phyloP scores from a whole-genome alignment of 2,329 filamentous ascomycete species.

The Fonsecaea pedrosoi region DNA sequence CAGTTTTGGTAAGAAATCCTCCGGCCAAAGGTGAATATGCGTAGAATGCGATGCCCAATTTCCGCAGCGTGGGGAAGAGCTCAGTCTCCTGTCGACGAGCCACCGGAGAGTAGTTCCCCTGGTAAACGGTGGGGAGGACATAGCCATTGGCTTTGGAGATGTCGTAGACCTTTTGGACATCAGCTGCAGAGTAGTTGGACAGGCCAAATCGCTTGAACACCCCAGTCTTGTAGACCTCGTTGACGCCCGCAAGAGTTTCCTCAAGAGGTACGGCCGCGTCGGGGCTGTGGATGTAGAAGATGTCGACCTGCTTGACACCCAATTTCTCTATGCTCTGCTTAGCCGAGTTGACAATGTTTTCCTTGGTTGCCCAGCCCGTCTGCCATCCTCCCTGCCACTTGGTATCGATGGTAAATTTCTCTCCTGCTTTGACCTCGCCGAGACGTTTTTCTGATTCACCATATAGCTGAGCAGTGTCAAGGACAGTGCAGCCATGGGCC shows the following conservation, averaged over 20 bases:
- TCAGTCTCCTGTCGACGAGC: constrained; percentile 46
- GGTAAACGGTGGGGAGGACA: constrained; percentile 50
- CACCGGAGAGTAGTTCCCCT: constrained; percentile 51
- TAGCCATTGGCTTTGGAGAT: constrained; percentile 46
- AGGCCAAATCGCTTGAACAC: constrained; percentile 48
- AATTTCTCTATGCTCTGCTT: constrained; percentile 38
- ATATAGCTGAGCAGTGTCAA: constrained; percentile 46
- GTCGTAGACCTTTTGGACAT: constrained; percentile 44
- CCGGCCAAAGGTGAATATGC: constrained; percentile 43
- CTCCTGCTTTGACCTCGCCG: constrained; percentile 49
- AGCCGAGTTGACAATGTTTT: constrained; percentile 37
- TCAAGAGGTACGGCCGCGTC: constrained; percentile 47
- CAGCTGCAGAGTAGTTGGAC: constrained; percentile 46
- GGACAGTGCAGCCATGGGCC: constrained; percentile 30
- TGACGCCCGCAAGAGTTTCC: constrained; percentile 47
- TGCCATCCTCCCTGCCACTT: constrained; percentile 52
- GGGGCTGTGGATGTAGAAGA: constrained; percentile 47
- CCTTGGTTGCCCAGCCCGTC: constrained; percentile 26
- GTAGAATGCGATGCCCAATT: constrained; percentile 43
- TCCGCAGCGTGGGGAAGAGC: constrained; percentile 48
- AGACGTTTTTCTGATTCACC: constrained; percentile 51
- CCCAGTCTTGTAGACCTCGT: constrained; percentile 44
- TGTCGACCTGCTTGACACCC: constrained; percentile 43
- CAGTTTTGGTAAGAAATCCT: constrained; percentile 48
- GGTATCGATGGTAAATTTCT: constrained; percentile 55